These are phyloP conservation scores for Penicillium palitans DNA, from an alignment of 2,329 filamentous ascomycete species.

Conservation along the genomic window DNA sequence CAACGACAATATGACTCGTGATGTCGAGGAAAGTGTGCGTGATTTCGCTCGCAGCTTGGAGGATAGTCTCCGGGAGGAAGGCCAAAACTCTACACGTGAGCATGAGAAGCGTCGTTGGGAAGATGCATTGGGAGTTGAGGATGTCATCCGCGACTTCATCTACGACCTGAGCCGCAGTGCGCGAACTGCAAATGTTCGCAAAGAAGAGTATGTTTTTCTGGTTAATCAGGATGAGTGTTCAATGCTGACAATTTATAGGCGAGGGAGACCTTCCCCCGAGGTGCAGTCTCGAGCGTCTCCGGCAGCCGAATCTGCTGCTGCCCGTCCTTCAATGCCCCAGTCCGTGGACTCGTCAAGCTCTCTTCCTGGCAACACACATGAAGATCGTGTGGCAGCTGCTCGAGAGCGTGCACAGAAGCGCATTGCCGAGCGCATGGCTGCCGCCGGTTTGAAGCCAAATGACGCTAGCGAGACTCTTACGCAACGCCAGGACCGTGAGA, in stretches of 20 bases:
- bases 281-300: constrained; percentile 51
- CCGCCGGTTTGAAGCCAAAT: constrained; percentile 80
- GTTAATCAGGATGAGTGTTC: constrained; percentile 1
- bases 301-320: constrained; percentile 45
- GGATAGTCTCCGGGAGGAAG: constrained; percentile 79
- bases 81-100: constrained; percentile 72
- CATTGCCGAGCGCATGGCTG: constrained; percentile 93
- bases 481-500: constrained; percentile 86
- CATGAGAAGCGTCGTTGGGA: constrained; percentile 95
- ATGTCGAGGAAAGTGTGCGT: constrained; percentile 93
- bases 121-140: constrained; percentile 91
- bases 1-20: constrained; percentile 93
- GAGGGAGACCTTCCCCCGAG: constrained; percentile 54
- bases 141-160: constrained; percentile 96
- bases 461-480: constrained; percentile 78
- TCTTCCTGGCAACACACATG: constrained; percentile 81
- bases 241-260: constrained; percentile 36
- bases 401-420: constrained; percentile 95
- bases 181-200: constrained; percentile 68
- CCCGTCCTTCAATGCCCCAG: constrained; percentile 48
- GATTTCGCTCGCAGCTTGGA: constrained; percentile 85
- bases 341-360: constrained; percentile 65
- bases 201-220: constrained; percentile 54
- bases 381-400: constrained; percentile 93
- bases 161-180: constrained; percentile 90